Conservation (phyloP, 73 alveolate genomes). For the Symbiodinium natans region DNA sequence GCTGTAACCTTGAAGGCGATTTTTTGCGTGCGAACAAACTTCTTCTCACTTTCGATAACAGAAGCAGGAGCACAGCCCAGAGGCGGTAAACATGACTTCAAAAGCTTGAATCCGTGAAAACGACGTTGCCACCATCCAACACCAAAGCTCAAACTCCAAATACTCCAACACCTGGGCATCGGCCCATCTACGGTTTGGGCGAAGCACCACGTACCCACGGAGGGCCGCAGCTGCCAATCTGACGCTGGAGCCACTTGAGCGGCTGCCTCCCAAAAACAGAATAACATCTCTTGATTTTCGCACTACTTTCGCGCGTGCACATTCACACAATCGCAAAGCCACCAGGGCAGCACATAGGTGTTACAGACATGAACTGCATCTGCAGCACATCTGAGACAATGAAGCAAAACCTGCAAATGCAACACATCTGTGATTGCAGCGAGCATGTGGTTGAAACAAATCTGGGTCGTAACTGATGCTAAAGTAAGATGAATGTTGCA, state of each 20-base stretch:
- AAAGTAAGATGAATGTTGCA: too few species aligned
- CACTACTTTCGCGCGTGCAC: background rate
- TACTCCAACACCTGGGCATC: constrained; percentile 33
- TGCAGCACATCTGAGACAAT: too few species aligned
- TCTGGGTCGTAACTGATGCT: too few species aligned
- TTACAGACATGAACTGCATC: background rate
- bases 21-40: too few species aligned
- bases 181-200: too few species aligned
- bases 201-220: background rate
- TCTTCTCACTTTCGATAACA: too few species aligned
- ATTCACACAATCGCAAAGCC: background rate
- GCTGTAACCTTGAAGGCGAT: background rate
- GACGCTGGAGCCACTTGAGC: background rate
- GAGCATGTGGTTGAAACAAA: too few species aligned
- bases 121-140: background rate
- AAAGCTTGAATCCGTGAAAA: background rate
- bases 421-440: background rate
- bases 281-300: background rate
- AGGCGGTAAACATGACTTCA: background rate
- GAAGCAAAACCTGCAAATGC: too few species aligned
- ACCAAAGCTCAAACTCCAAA: background rate
- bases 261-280: too few species aligned
- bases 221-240: background rate
- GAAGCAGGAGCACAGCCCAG: too few species aligned
- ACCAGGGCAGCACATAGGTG: background rate